Percentiles rank a stretch among this genome's conserved stretches.
These are phyloP conservation scores for Nemania diffusa DNA, from an alignment of 2,329 filamentous ascomycete genomes.

Conservation along the genomic window DNA sequence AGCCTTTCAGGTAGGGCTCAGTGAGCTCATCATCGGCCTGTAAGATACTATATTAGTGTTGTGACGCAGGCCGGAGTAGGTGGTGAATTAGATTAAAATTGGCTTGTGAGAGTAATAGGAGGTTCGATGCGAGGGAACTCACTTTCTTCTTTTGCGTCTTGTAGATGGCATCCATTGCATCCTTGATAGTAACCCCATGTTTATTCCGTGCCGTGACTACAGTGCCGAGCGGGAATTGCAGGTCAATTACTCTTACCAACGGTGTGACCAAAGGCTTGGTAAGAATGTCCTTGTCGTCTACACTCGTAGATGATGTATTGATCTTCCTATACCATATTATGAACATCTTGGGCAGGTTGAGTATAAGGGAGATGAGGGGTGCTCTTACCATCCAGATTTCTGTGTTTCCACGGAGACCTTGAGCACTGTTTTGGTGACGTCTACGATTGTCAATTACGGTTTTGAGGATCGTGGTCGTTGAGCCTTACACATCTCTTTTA, in stretches of 20 bases:
- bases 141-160: conserved; percentile 98
- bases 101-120: not conserved
- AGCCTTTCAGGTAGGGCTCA: conserved; percentile 86
- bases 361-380: conserved; percentile 3
- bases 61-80: no score
- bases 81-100: not conserved
- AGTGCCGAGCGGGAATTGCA: conserved; percentile 88
- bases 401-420: conserved; percentile 84
- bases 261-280: conserved; percentile 84
- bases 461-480: not conserved
- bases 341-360: conserved; percentile 24
- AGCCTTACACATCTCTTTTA: conserved; percentile 84
- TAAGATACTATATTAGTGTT: conserved; percentile 23
- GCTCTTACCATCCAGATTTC: conserved; percentile 83
- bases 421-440: conserved; percentile 77
- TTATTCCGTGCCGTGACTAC: conserved; percentile 90
- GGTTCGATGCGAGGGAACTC: conserved; percentile 46
- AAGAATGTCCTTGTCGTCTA: conserved; percentile 87
- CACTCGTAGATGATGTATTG: conserved; percentile 80
- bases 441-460: conserved; percentile 57
- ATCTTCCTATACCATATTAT: conserved; percentile 75
- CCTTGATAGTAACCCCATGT: conserved; percentile 96
- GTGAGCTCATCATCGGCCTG: conserved; percentile 93
- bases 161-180: conserved; percentile 93
- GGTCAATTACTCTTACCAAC: conserved; percentile 91